phyloP scores from a whole-genome alignment of 352 stramenopile genomes.

The Pythium coloratum region DNA sequence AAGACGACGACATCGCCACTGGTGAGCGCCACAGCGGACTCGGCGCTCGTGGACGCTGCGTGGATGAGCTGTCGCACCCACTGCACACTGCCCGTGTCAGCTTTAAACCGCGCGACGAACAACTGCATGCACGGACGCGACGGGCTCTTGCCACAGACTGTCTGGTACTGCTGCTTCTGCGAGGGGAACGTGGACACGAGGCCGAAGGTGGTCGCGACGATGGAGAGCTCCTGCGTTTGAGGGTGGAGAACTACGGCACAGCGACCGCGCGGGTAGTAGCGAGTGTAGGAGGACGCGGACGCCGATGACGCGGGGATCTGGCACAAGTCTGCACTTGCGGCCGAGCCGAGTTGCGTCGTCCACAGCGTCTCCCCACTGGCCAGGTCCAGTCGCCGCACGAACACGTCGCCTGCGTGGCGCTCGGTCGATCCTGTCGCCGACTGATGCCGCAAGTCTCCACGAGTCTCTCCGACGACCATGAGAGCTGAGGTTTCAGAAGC shows the following conservation, averaged over 20 bases:
- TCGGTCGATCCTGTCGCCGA: neutral
- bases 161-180: constrained; percentile 21
- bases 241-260: constrained; percentile 14
- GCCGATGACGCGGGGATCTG: constrained; percentile 1
- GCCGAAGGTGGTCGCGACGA: constrained; percentile 26
- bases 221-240: constrained; percentile 10
- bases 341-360: constrained; percentile 21
- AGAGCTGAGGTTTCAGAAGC: neutral
- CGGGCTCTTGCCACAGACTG: constrained; percentile 12
- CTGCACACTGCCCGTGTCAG: constrained; percentile 7
- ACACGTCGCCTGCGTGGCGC: constrained; percentile 27
- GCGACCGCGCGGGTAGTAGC: constrained; percentile 12
- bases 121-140: constrained; percentile 16
- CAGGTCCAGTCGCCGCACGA: constrained; percentile 25
- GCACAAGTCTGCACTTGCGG: constrained; percentile 11
- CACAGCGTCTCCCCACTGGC: constrained; percentile 23
- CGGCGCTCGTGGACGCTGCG: constrained; percentile 1
- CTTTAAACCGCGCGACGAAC: constrained; percentile 20
- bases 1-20: constrained; percentile 11
- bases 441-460: constrained; percentile 12
- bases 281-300: constrained; percentile 2
- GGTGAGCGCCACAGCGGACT: constrained; percentile 4
- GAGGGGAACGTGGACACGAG: constrained; percentile 23
- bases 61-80: constrained; percentile 26
- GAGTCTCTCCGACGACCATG: constrained; percentile 33